Evolutionary conservation across 306 rosid genomes (phyloP), one percentile per base, ranked within the genome.

Genomic region (Prunus fruticosa): DNA sequence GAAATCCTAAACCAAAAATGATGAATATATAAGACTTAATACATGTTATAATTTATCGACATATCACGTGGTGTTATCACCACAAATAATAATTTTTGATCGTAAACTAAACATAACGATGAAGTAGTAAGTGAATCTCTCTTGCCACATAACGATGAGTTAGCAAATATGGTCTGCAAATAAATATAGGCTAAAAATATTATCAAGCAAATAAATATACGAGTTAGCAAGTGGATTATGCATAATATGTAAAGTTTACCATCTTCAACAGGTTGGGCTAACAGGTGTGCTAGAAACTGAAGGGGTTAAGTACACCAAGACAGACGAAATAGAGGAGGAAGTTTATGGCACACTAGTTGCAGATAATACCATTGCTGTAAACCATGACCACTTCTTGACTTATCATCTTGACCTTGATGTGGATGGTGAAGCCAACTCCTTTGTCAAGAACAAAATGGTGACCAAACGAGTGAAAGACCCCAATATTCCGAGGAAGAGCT

Each of bases 321-420:
- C 16, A 50, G 60, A 86, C 1, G 77, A 88, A 22, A 81, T 84
- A 22, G 80, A 88, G 15, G 77, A 67, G n/a, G 86, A 86, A 1
- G 69, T 77, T 2, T 80, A 80, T 50, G 97, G 97, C 6, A 62
- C 80, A 1, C n/a, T 88, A 67, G 76, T 91, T 0, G 73, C 93
- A 34, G 88, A 73, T 11, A 68, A 88, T 56, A 84, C 83, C 27
- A 60, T 91, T 10, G 95, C 83, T 2, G 84, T 87, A 2, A 80
- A 76, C 85, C 95, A 91, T 30, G 97, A 91, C 22, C 97, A 91
- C 72, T 89, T 22, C 80, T 75, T 83, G 70, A 80, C 70, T 0
- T 89, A 76, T 68, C 81, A 88, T 68, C 91, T 91, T 11, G 90
- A 89, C 60, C 81, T 89, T 3, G 95, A 89, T 70, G 67, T 89